Evolutionary conservation across 495 filamentous ascomycete species (phyloP), one percentile per base, ranked within the genome.

Genomic region (Xylaria bambusicola): DNA sequence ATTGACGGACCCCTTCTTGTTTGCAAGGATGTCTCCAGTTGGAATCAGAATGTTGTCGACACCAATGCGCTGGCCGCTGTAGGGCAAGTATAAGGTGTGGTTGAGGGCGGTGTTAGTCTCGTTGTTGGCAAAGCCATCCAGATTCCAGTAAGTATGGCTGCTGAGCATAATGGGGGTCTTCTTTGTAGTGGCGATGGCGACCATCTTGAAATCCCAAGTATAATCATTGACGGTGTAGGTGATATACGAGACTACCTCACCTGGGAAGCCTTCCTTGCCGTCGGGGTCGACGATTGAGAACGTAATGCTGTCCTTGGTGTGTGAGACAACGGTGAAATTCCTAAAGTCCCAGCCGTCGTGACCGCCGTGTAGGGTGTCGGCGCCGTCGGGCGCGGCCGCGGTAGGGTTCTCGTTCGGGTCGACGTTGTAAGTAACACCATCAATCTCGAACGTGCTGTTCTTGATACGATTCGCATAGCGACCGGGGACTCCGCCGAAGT

Each of bases 401-500:
- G 80, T 81, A 17, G 75, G 75, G 52, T 94, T 84, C 67, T 96
- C 91, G 72, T 93, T 94, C 33, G 86, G 45, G 2, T 79, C 69
- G 42, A 90, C 75, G 58, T 92, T 80, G 65, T 87, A 93, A 0
- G 71, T 77, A 13, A 62, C 63, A 21, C 84, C 87, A 50, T 90
- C 87, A 58, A 93, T 81, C 58, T 78, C 80, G 66, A 94, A 96
- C 8, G 84, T 89, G 61, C 84, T 86, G 71, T 94, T 94, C 79
- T 88, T 90, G 75, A 94, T 96, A 31, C 89, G 86, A 73, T 96
- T 93, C 41, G 89, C 90, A 66, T 93, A 93, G 17, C 90, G 87
- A 35, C 90, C 90, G 5, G 86, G 87, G n/a, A 91, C 82, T 6
- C 86, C 79, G 41, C 90, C 89, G 58, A 90, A 88, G 77, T 87